Conservation (phyloP, 768 basidiomycete genomes). For the Hortiboletus flavorubellus region DNA sequence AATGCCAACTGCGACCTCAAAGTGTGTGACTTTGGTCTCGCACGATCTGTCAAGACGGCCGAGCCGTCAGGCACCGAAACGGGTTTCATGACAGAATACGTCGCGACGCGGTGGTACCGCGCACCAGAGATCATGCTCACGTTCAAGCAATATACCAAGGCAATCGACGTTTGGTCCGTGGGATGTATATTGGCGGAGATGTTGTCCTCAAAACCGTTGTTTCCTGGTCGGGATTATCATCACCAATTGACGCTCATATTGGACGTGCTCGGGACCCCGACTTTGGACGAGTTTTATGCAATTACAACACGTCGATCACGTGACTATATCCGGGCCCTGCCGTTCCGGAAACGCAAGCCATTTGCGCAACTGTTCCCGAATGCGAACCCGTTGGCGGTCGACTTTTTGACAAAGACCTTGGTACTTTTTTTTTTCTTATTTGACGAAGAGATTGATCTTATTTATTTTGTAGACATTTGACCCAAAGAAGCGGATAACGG, state of each 20-base stretch:
- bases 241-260: constrained; percentile 95
- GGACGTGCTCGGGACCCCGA: constrained; percentile 95
- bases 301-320: constrained; percentile 90
- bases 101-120: constrained; percentile 98
- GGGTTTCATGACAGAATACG: constrained; percentile 95
- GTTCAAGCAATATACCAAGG: constrained; percentile 97
- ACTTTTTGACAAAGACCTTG: constrained; percentile 81
- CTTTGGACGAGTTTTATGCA: constrained; percentile 95
- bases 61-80: constrained; percentile 82
- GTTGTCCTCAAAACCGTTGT: constrained; percentile 94
- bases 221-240: constrained; percentile 96
- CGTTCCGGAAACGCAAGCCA: constrained; percentile 84
- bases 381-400: constrained; percentile 74
- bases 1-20: constrained; percentile 98
- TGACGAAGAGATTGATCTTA: not conserved
- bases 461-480: constrained; percentile 74
- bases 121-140: constrained; percentile 99
- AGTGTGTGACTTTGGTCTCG: constrained; percentile 93
- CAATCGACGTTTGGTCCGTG: constrained; percentile 88
- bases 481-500: constrained; percentile 94
- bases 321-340: constrained; percentile 92
- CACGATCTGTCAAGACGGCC: constrained; percentile 83
- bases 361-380: constrained; percentile 89
- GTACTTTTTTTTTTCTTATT: constrained; percentile 37
- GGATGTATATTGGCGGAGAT: constrained; percentile 93